phyloP scores from a whole-genome alignment of 2,329 filamentous ascomycete species.

The Pezicula rhizophila region DNA sequence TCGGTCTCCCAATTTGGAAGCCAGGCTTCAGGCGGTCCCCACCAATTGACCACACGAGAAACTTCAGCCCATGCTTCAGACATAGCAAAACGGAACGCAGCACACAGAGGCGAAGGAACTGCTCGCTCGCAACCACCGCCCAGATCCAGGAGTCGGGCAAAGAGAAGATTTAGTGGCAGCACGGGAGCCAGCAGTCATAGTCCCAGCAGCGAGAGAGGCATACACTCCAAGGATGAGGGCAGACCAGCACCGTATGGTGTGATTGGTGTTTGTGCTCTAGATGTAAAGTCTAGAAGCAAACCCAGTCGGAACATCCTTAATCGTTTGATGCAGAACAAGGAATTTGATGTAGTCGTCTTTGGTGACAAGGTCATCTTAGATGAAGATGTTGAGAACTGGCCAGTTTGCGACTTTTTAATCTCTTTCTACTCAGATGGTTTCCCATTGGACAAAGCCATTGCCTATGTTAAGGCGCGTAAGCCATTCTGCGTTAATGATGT shows the following conservation, averaged over 20 bases:
- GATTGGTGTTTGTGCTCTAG: conserved; percentile 92
- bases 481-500: conserved; percentile 97
- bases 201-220: conserved; percentile 63
- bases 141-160: conserved; percentile 61
- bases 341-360: conserved; percentile 96
- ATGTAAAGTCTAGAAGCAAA: conserved; percentile 94
- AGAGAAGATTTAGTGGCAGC: conserved; percentile 74
- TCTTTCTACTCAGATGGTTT: conserved; percentile 99
- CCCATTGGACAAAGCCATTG: conserved; percentile 92
- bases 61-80: conserved; percentile 22
- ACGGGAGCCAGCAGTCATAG: conserved; percentile 78
- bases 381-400: conserved; percentile 95
- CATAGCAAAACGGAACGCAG: conserved; percentile 25
- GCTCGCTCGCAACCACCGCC: conserved; percentile 37
- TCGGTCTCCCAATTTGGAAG: conserved; percentile 33
- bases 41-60: conserved; percentile 37
- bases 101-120: conserved; percentile 22
- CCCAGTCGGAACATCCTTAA: conserved; percentile 95
- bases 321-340: conserved; percentile 78
- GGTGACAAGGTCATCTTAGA: conserved; percentile 98
- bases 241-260: conserved; percentile 57
- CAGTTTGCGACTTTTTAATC: conserved; percentile 85
- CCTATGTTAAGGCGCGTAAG: conserved; percentile 86
- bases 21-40: conserved; percentile 36
- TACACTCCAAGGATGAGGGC: conserved; percentile 48